Evolutionary conservation across 1,139 yeast species (phyloP), one percentile per base, ranked within the genome.

Genomic region (Suhomyces chickasaworum): DNA sequence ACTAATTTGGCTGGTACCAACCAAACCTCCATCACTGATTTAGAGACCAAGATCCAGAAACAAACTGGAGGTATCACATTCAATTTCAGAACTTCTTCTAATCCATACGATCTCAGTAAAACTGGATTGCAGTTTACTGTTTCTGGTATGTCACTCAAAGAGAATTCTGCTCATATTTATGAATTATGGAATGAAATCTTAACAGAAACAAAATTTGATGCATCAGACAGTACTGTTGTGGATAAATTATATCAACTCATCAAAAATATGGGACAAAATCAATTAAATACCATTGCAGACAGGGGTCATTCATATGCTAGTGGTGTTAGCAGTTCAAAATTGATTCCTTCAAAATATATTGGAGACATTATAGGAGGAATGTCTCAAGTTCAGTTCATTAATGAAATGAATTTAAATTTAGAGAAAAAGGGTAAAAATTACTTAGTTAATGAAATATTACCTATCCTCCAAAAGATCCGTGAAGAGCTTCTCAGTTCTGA

Each of bases 241-340:
- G 86, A 84, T 44, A 93, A 91, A 59, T 72, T 93, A 49, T 74
- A 81, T 51, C 83, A 89, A 1, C 71, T 93, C 53, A 81, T 95
- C 38, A 87, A 86, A 56, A 80, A 84, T 43, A 66, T 85, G 61
- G 86, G 89, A 0, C 86, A 91, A 37, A 91, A 89, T 57, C 89
- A 88, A 57, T 72, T 90, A 55, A 84, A 90, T 56, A 73, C 78
- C 9, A 79, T 90, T 43, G 93, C 97, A 6, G 95, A 91, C 51
- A 74, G 86, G 42, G 99, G 99, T 1, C 98, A 93, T 61, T 74
- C 86, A 1, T 91, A 78, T 66, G 97, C 98, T 1, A 78, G 83
- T 54, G 75, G 83, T 4, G 81, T 72, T 55, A 84, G 96, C 3
- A 73, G 80, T 34, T 78, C 96, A 0, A 77, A 81, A 32, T 68